Evolutionary conservation across 192 early-diverging fungal genomes (phyloP), one percentile per base, ranked within the genome.

Genomic region (Martensiomyces pterosporus): DNA sequence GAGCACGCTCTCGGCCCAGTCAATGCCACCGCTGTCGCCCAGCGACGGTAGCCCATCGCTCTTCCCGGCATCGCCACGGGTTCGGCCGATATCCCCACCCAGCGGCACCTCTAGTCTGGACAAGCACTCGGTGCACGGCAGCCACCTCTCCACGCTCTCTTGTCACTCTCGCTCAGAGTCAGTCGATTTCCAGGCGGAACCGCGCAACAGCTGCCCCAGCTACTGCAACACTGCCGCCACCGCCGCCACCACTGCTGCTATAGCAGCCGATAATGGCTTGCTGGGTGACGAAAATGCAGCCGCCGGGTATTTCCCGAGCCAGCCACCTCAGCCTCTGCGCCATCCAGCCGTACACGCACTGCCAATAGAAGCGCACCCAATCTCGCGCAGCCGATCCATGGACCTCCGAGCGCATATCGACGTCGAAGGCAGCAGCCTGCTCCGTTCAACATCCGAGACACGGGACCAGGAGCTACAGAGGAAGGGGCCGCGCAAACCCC

Each of bases 321-420:
- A 25, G 36, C 25, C 13, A 18, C n/a, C n/a, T n/a, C 47, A 34
- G 19, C 45, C 18, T 8, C 47, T 25, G 25, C 38, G 29, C 15
- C 36, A 34, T n/a, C 38, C 52, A 2, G 39, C 53, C 17, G 17
- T 49, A 15, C 42, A 17, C 7, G 35, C 53, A 1, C 9, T 65
- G 43, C 37, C 39, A 12, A 34, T 39, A 3, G 57, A 73, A 17
- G 13, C 41, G 17, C 61, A 45, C 32, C 10, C 27, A 17, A 10
- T 73, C 6, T 36, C 53, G 16, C 69, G 69, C 8, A 73, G 69
- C 43, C 52, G 62, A 12, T 73, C 69, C 17, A 73, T 65, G 62
- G 69, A 65, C 45, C 55, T 73, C 21, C 44, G 53, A 15, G 21
- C 43, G 21, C 52, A 46, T 22, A 17, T 42, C 29, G 29, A 32